Evolutionary conservation across 1,139 yeast genomes (phyloP).

Genomic region (Yamadazyma songkhlaensis): DNA sequence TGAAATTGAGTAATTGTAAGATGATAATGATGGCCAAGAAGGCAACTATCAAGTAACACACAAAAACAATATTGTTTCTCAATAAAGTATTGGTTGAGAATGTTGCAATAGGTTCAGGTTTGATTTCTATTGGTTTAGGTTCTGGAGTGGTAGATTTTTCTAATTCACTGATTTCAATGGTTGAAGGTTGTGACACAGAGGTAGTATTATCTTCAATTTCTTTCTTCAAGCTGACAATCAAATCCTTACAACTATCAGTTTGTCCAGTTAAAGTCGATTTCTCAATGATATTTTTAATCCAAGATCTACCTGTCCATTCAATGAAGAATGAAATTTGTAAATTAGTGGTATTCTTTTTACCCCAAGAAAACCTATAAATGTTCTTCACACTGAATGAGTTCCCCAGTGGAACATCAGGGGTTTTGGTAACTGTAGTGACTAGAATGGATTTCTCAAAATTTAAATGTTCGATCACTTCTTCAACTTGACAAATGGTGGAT

Average conservation of each 20-base stretch:
- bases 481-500: conserved; percentile 50
- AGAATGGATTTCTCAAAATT: conserved; percentile 37
- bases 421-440: conserved; percentile 38
- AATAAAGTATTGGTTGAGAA: conserved; percentile 13
- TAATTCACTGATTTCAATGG: conserved; percentile 4
- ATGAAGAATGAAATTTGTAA: conserved; percentile 43
- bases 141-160: conserved; percentile 4
- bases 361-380: conserved; percentile 50
- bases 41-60: conserved; percentile 19
- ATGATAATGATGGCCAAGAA: conserved; percentile 22
- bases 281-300: conserved; percentile 56
- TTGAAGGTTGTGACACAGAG: conserved; percentile 3
- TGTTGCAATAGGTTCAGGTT: neutral
- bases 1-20: conserved; percentile 22
- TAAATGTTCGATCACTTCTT: conserved; percentile 41
- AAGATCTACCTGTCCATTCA: conserved; percentile 55
- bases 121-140: conserved; percentile 2
- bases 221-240: conserved; percentile 25
- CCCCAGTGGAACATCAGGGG: conserved; percentile 65
- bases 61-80: conserved; percentile 17
- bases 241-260: conserved; percentile 32
- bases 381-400: conserved; percentile 51
- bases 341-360: conserved; percentile 35
- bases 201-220: conserved; percentile 18
- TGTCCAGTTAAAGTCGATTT: conserved; percentile 51